Conservation (phyloP, 495 filamentous ascomycete species). For the Amniculicola lignicola region DNA sequence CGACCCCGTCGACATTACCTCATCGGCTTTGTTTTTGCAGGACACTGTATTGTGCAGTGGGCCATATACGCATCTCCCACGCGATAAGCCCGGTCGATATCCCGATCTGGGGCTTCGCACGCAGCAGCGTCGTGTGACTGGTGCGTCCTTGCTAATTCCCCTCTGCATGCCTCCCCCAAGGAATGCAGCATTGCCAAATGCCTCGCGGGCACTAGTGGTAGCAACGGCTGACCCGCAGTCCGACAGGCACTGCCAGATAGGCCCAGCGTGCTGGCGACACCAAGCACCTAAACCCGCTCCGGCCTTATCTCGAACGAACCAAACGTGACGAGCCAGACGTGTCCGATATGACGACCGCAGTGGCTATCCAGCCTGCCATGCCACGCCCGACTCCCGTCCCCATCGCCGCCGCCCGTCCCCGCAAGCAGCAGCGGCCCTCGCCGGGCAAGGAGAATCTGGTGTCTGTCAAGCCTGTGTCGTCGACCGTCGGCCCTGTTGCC, state of each 20-base stretch:
- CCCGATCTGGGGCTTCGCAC: slow-evolving; percentile 28
- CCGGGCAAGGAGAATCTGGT: slow-evolving; percentile 40
- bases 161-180: background rate
- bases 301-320: slow-evolving; percentile 33
- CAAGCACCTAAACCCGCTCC: slow-evolving; percentile 7
- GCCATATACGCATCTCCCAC: slow-evolving; percentile 29
- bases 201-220: too few relatives aligned
- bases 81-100: slow-evolving; percentile 33
- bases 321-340: slow-evolving; percentile 2
- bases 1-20: slow-evolving; percentile 6
- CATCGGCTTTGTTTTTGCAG: slow-evolving; percentile 23
- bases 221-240: slow-evolving; percentile 34
- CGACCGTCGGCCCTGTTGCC: slow-evolving; percentile 25
- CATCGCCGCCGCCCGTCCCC: slow-evolving; percentile 35
- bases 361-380: slow-evolving; percentile 41
- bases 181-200: too few relatives aligned
- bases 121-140: slow-evolving; percentile 34
- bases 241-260: background rate
- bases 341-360: slow-evolving; percentile 40
- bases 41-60: slow-evolving; percentile 7
- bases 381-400: slow-evolving; percentile 38
- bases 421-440: slow-evolving; percentile 30
- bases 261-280: slow-evolving; percentile 10
- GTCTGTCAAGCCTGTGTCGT: slow-evolving; percentile 32
- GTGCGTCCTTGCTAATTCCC: slow-evolving; percentile 8